A percentile compares a stretch with the other conserved stretches of the same genome.
These are phyloP conservation scores for Solanum tarapatanum DNA, from an alignment of 257 asterid species.

Conservation along the genomic window DNA sequence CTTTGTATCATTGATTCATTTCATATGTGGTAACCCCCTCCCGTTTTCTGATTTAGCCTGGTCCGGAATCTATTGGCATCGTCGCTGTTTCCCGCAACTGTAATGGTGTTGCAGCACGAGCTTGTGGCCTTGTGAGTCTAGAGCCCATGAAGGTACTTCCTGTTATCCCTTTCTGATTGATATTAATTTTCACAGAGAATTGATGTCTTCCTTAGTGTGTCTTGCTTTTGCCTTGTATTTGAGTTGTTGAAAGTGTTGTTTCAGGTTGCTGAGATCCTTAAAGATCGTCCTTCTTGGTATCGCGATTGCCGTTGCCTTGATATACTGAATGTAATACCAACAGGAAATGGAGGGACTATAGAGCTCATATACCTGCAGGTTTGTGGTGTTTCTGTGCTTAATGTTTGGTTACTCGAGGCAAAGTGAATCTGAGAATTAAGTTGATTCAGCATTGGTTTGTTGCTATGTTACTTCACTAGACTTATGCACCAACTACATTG, in stretches of 20 bases:
- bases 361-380: conserved; percentile 94
- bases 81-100: conserved; percentile 95
- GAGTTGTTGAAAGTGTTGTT: background rate
- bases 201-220: background rate
- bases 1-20: background rate
- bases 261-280: conserved; percentile 90
- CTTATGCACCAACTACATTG: conserved; percentile 89
- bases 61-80: conserved; percentile 99
- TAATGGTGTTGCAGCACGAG: conserved; percentile 96
- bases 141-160: conserved; percentile 87
- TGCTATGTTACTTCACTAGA: conserved; percentile 20
- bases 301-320: conserved; percentile 87
- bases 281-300: conserved; percentile 95
- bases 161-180: background rate
- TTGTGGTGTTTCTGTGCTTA: background rate
- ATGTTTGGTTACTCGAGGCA: background rate
- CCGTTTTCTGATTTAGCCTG: conserved; percentile 51
- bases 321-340: conserved; percentile 58
- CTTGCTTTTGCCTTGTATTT: background rate
- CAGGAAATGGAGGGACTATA: conserved; percentile 90
- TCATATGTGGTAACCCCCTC: background rate
- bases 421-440: background rate
- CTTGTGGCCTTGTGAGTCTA: conserved; percentile 99
- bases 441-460: background rate
- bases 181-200: background rate